phyloP scores from a whole-genome alignment of 2,329 filamentous ascomycete genomes.

The Harringtonia lauricola region DNA sequence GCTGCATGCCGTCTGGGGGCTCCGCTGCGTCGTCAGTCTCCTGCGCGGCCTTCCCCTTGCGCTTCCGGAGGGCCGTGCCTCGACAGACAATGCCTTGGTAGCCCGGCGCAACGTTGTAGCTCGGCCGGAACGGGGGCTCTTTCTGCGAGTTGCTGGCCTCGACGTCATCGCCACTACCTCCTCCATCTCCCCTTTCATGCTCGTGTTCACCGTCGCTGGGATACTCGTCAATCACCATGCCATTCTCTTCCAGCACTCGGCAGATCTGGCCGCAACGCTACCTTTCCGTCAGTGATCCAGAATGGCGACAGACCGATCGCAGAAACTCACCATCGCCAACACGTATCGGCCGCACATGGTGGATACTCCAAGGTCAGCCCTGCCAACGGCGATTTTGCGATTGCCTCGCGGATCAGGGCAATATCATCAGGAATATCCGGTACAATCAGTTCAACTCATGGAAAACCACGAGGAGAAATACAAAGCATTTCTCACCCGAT shows the following conservation, averaged over 20 bases:
- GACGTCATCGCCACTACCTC: slow-evolving; percentile 45
- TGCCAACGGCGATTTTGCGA: too few relatives aligned
- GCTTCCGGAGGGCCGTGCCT: neutral
- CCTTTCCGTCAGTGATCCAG: neutral
- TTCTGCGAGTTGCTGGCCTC: slow-evolving; percentile 34
- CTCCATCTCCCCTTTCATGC: neutral
- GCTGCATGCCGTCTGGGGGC: too few relatives aligned
- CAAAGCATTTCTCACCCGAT: too few relatives aligned
- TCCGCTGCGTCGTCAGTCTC: too few relatives aligned
- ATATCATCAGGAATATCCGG: too few relatives aligned
- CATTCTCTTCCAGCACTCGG: slow-evolving; percentile 57
- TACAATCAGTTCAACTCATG: too few relatives aligned
- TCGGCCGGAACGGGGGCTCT: slow-evolving; percentile 47
- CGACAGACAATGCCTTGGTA: slow-evolving; percentile 79
- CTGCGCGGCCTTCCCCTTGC: neutral
- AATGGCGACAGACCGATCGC: neutral
- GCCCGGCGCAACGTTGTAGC: slow-evolving; percentile 88
- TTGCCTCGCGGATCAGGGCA: too few relatives aligned
- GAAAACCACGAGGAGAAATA: too few relatives aligned
- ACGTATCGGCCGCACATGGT: slow-evolving; percentile 20
- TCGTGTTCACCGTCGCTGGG: neutral
- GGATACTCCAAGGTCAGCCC: too few relatives aligned
- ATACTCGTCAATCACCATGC: slow-evolving; percentile 1
- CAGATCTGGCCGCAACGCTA: slow-evolving; percentile 71
- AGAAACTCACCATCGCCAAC: slow-evolving; percentile 22